Conservation (phyloP, 2,329 filamentous ascomycete genomes). For the Chaetomium olivaceum region DNA sequence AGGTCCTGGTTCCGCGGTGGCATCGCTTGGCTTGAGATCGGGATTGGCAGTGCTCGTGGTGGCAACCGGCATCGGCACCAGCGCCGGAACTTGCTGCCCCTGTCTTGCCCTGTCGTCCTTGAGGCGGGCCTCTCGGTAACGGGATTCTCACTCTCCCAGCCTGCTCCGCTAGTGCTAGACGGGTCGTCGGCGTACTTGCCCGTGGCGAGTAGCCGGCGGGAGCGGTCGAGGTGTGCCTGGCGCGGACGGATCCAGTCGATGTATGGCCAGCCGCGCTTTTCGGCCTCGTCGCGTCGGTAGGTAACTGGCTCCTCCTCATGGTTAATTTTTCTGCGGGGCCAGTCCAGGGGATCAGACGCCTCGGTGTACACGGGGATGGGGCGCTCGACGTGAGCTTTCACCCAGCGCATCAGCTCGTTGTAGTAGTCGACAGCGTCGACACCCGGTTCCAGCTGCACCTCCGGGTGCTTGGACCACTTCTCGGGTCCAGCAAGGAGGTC, state of each 20-base stretch:
- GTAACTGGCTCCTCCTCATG: neutral
- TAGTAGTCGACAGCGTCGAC: constrained; percentile 16
- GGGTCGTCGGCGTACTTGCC: neutral
- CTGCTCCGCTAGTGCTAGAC: neutral
- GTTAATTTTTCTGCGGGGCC: neutral
- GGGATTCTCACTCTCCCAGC: neutral
- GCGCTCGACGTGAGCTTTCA: neutral
- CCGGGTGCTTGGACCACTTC: constrained; percentile 39
- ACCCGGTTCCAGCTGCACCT: constrained; percentile 35
- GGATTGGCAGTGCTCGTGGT: neutral
- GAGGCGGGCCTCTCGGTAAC: neutral
- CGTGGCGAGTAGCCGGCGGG: neutral
- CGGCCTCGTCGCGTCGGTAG: neutral
- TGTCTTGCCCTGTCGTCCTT: neutral
- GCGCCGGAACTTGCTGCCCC: neutral
- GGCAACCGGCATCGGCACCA: neutral
- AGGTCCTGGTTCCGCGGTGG: neutral
- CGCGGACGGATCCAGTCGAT: neutral
- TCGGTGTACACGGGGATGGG: neutral
- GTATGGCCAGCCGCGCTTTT: neutral
- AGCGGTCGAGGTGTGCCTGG: neutral
- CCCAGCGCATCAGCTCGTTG: constrained; percentile 19
- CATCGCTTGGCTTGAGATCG: neutral
- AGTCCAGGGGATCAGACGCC: neutral
- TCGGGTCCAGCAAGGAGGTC: constrained; percentile 21